A percentile compares a stretch with the other conserved stretches of the same genome.
phyloP scores from a whole-genome alignment of 2,329 filamentous ascomycete species.

The Apiospora pterosperma region DNA sequence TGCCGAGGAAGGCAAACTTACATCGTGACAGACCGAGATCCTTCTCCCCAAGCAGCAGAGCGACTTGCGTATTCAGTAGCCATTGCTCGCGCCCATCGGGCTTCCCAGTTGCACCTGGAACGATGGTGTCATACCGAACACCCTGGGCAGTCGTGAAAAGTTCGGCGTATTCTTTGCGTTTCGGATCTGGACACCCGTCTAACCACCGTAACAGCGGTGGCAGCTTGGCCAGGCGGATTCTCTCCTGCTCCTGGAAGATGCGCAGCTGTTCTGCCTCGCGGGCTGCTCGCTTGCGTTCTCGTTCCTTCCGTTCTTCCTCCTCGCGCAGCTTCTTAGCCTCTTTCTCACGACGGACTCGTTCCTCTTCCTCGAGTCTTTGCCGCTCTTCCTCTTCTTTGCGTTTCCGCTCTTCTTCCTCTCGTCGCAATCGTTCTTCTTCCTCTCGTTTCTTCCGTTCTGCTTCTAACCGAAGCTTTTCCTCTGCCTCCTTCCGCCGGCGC shows the following conservation, averaged over 20 bases:
- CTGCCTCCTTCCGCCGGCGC: slow-evolving; percentile 19
- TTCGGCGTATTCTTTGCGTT: slow-evolving; percentile 45
- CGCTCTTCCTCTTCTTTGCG: slow-evolving; percentile 34
- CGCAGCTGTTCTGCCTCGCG: slow-evolving; percentile 50
- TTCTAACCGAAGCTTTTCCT: slow-evolving; percentile 19
- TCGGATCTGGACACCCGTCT: slow-evolving; percentile 49
- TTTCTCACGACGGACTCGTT: slow-evolving; percentile 43
- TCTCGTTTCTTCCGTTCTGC: slow-evolving; percentile 26
- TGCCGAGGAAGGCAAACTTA: slow-evolving; percentile 32
- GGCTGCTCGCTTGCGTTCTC: slow-evolving; percentile 41
- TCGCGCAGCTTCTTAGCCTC: slow-evolving; percentile 48
- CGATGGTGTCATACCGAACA: slow-evolving; percentile 62
- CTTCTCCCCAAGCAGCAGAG: slow-evolving; percentile 62
- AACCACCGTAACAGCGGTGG: slow-evolving; percentile 62
- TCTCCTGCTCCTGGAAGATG: slow-evolving; percentile 52
- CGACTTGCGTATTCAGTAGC: slow-evolving; percentile 63
- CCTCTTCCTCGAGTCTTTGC: slow-evolving; percentile 42
- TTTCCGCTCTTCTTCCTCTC: slow-evolving; percentile 35
- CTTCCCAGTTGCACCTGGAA: slow-evolving; percentile 47
- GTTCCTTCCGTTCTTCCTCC: slow-evolving; percentile 49
- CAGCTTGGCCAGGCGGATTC: slow-evolving; percentile 51
- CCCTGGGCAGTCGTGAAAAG: slow-evolving; percentile 57
- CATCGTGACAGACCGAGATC: slow-evolving; percentile 58
- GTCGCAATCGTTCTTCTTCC: slow-evolving; percentile 33
- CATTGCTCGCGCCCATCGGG: slow-evolving; percentile 61